Evolutionary conservation across 192 early-diverging fungal genomes (phyloP), one percentile per base, ranked within the genome.

Genomic region (Haplosporangium gracile): DNA sequence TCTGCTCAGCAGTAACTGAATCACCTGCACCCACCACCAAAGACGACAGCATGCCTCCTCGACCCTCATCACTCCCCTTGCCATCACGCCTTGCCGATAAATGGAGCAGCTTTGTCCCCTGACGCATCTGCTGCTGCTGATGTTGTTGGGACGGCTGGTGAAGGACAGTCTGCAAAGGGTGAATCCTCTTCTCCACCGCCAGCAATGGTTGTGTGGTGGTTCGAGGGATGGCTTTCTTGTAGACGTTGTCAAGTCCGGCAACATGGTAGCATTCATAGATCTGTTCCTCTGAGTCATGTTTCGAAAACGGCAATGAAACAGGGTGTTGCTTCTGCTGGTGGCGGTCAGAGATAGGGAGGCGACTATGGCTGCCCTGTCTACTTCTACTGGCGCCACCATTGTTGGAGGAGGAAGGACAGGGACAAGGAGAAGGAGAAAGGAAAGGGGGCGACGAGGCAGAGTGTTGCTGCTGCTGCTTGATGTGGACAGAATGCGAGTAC

Each of bases 221-320:
- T 57, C 15, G 26, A 38, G 49, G n/a, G 40, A 16, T 51, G 5
- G 29, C 26, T 2, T 53, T 74, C n/a, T 32, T 47, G 18, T 74
- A 34, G 16, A 45, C 53, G 6, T 74, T 74, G 47, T 32, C 72
- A 2, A 73, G 13, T 51, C 26, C 47, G 16, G 72, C 72, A 45
- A 32, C 43, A 32, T 73, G 72, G 32, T 73, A 51, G 73, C 53
- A 53, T 34, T 74, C 73, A 55, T 74, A 74, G 20, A 74, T 74
- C 43, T 55, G 49, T 22, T 74, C 73, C 29, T 47, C 47, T 24
- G 73, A 49, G 13, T 22, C 51, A 4, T 47, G 43, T 51, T 51
- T 16, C 71, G 71, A 72, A n/a, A 45, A n/a, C n/a, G 42, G 26
- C 32, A 26, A n/a, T 1, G 73, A 18, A 2, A 74, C 10, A 39